A percentile compares a stretch with the other conserved stretches of the same genome.
Evolutionary conservation across 2,329 filamentous ascomycete species (phyloP).

Genomic region (Paecilomyces formosus): DNA sequence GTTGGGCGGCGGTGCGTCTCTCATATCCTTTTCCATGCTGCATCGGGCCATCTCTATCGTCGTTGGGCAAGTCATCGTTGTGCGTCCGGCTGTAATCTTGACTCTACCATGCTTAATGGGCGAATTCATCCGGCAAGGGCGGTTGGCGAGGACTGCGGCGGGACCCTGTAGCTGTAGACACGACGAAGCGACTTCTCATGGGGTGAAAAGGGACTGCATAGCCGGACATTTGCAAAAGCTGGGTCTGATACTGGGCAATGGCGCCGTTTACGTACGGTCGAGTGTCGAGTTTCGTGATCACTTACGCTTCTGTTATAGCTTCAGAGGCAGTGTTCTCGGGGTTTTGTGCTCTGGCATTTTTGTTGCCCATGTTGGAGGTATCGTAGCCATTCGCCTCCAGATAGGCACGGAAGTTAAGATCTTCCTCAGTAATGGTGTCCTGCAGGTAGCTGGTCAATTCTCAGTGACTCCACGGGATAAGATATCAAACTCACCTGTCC

Average conservation of each 20-base stretch:
- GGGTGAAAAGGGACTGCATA: background rate
- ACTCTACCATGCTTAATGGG: background rate
- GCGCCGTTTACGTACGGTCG: background rate
- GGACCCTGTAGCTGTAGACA: background rate
- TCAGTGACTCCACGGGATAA: background rate
- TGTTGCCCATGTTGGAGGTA: conserved; percentile 48
- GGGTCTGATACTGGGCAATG: background rate
- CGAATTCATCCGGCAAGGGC: background rate
- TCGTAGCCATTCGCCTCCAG: conserved; percentile 71
- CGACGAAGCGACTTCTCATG: background rate
- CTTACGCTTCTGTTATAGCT: background rate
- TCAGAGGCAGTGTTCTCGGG: background rate
- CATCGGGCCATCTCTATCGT: background rate
- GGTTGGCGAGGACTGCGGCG: background rate
- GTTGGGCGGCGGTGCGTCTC: background rate
- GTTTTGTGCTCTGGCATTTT: conserved; percentile 3
- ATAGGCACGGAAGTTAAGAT: conserved; percentile 66
- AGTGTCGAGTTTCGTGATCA: background rate
- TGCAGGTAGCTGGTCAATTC: conserved; percentile 32
- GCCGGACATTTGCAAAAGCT: background rate
- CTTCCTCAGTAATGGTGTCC: conserved; percentile 76
- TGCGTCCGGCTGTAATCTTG: background rate
- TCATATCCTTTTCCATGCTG: background rate
- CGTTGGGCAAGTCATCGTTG: background rate
- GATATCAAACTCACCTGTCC: conserved; percentile 39